A percentile compares a stretch with the other conserved stretches of the same genome.
Evolutionary conservation across 1,284 basidiomycete species (phyloP).

Genomic region (Veloboletus limbatus): DNA sequence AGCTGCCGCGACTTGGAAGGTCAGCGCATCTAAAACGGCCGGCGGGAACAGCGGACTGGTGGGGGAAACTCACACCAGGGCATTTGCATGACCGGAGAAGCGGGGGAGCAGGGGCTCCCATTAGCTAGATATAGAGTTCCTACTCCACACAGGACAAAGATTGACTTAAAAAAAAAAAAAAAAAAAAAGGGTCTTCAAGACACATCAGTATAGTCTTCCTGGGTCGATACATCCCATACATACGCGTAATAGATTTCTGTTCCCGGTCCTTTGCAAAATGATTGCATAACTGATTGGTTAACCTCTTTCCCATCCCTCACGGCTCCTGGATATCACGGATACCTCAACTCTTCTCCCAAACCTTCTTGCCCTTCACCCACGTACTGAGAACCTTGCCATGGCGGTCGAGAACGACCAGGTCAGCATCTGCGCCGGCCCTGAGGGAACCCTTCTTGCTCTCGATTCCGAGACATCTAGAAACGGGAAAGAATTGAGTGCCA

Average conservation of each 20-base stretch:
- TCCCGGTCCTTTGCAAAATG: background rate
- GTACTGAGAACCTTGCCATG: slow-evolving; percentile 70
- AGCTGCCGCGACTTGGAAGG: too few species aligned
- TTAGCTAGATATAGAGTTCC: too few species aligned
- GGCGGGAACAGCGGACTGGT: too few species aligned
- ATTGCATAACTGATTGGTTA: background rate
- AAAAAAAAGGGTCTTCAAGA: too few species aligned
- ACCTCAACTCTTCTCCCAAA: slow-evolving; percentile 47
- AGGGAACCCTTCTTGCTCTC: slow-evolving; percentile 78
- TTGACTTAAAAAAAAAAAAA: too few species aligned
- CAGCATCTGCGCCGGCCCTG: slow-evolving; percentile 77
- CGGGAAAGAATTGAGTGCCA: background rate
- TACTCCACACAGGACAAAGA: too few species aligned
- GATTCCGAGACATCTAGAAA: slow-evolving; percentile 68
- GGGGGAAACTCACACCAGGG: too few species aligned
- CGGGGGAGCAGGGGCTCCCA: too few species aligned
- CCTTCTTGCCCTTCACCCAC: slow-evolving; percentile 78
- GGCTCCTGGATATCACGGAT: background rate
- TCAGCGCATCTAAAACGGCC: too few species aligned
- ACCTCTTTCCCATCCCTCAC: background rate
- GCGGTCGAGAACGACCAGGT: slow-evolving; percentile 72
- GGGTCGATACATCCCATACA: background rate
- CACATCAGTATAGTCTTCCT: background rate
- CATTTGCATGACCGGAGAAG: too few species aligned
- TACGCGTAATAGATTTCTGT: background rate